phyloP scores from a whole-genome alignment of 257 asterid species.

The Gentiana straminea region DNA sequence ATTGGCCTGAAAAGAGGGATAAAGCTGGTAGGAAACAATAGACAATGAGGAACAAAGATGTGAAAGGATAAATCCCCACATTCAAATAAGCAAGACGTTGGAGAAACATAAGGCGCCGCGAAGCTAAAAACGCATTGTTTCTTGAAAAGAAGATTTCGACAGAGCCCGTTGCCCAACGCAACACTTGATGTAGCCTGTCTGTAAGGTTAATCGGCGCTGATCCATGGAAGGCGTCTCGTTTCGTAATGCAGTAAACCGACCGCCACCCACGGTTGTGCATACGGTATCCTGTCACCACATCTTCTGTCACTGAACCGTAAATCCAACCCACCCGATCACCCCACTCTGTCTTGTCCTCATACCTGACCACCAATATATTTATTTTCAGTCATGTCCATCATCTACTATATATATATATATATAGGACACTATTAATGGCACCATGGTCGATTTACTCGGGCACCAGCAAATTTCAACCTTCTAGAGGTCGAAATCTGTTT shows the following conservation, averaged over 20 bases:
- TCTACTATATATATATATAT: neutral
- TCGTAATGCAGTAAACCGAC: conserved; percentile 31
- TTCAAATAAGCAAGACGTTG: conserved; percentile 35
- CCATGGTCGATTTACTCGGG: too few species aligned
- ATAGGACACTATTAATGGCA: too few species aligned
- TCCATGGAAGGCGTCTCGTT: conserved; percentile 36
- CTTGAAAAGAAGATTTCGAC: conserved; percentile 38
- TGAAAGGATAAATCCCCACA: conserved; percentile 34
- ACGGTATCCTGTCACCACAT: conserved; percentile 40
- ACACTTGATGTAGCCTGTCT: conserved; percentile 35
- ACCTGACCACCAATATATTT: conserved; percentile 12
- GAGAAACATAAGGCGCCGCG: conserved; percentile 20
- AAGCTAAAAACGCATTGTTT: conserved; percentile 23
- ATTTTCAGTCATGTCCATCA: neutral
- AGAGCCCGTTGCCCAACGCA: conserved; percentile 39
- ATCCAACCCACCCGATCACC: conserved; percentile 42
- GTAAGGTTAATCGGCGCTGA: conserved; percentile 40
- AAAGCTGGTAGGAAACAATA: conserved; percentile 41
- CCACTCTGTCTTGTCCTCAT: conserved; percentile 42
- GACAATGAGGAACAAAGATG: conserved; percentile 26
- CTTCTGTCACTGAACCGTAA: conserved; percentile 38
- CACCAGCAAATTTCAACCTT: too few species aligned
- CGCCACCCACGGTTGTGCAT: conserved; percentile 46
- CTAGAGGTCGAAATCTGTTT: too few species aligned
- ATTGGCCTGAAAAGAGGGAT: conserved; percentile 33